Percentiles rank a stretch among this genome's conserved stretches.
Conservation (phyloP, 768 basidiomycete species). For the Auriscalpium microsporum region DNA sequence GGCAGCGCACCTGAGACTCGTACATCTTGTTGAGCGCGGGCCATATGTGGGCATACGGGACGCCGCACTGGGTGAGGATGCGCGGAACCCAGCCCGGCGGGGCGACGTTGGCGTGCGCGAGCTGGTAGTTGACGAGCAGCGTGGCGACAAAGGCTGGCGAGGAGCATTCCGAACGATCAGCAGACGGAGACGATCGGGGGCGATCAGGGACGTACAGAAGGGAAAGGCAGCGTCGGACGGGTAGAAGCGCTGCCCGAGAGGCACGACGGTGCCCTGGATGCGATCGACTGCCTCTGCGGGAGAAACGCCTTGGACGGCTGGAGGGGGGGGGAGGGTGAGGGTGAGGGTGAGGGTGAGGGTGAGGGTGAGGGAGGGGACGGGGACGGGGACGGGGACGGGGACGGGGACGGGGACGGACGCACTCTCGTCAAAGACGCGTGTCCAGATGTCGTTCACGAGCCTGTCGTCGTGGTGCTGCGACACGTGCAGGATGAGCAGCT, state of each 20-base stretch:
- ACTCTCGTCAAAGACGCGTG: constrained; percentile 78
- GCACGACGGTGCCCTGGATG: constrained; percentile 54
- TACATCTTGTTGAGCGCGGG: constrained; percentile 81
- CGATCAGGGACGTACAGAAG: constrained; percentile 49
- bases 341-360: too few relatives aligned
- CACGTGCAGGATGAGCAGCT: constrained; percentile 85
- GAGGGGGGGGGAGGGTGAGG: not conserved
- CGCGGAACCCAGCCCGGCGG: constrained; percentile 78
- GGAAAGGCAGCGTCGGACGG: constrained; percentile 90
- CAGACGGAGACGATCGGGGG: not conserved
- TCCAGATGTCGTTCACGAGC: constrained; percentile 82
- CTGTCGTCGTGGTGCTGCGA: constrained; percentile 87
- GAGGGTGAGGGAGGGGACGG: too few relatives aligned
- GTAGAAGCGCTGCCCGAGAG: constrained; percentile 79
- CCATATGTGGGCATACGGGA: constrained; percentile 78
- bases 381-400: too few relatives aligned
- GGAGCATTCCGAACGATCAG: not conserved
- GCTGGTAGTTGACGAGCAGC: constrained; percentile 65
- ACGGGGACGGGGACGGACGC: too few relatives aligned
- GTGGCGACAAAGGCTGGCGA: constrained; percentile 63
- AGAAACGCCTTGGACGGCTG: constrained; percentile 51
- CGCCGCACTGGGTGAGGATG: constrained; percentile 71
- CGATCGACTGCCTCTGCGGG: constrained; percentile 48
- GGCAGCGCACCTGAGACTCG: constrained; percentile 39
- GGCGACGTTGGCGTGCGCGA: constrained; percentile 48